These are phyloP conservation scores for Sesbania bispinosa DNA, from an alignment of 306 rosid species.

Conservation along the genomic window DNA sequence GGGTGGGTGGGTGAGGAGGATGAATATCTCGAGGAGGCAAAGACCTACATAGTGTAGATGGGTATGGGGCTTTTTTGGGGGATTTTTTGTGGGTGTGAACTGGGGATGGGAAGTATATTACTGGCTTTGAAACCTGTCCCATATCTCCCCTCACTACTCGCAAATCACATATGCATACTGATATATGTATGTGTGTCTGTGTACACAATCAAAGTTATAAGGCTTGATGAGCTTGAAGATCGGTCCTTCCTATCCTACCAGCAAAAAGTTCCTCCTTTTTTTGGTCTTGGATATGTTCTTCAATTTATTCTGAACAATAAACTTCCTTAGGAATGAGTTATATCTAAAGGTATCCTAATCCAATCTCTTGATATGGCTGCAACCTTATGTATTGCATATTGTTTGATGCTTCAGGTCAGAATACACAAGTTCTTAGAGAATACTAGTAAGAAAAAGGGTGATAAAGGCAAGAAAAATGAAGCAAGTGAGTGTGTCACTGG, in stretches of 20 bases:
- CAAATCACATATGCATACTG: not conserved
- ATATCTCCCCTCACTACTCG: not conserved
- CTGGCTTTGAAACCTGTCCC: not conserved
- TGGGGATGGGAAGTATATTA: not conserved
- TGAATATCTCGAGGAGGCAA: not conserved
- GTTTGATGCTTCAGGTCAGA: slow-evolving; percentile 61
- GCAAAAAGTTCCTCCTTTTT: not conserved
- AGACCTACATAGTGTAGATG: not conserved
- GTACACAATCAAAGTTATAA: not conserved
- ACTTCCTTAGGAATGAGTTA: not conserved
- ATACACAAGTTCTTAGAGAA: slow-evolving; percentile 75
- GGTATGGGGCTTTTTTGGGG: not conserved
- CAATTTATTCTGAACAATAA: slow-evolving; percentile 14
- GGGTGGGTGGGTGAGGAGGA: not conserved
- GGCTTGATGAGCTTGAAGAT: slow-evolving; percentile 2
- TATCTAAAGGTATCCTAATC: not conserved
- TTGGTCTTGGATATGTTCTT: slow-evolving; percentile 3
- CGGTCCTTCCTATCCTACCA: not conserved
- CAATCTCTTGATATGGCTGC: not conserved
- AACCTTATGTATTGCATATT: slow-evolving; percentile 23
- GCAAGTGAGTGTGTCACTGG: slow-evolving; percentile 27
- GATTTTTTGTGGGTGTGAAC: not conserved
- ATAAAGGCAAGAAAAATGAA: slow-evolving; percentile 41
- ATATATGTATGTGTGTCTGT: not conserved
- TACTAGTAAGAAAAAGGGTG: slow-evolving; percentile 49